phyloP scores from a whole-genome alignment of 2,329 filamentous ascomycete genomes.

The Arthrobotrys pseudoclavata region DNA sequence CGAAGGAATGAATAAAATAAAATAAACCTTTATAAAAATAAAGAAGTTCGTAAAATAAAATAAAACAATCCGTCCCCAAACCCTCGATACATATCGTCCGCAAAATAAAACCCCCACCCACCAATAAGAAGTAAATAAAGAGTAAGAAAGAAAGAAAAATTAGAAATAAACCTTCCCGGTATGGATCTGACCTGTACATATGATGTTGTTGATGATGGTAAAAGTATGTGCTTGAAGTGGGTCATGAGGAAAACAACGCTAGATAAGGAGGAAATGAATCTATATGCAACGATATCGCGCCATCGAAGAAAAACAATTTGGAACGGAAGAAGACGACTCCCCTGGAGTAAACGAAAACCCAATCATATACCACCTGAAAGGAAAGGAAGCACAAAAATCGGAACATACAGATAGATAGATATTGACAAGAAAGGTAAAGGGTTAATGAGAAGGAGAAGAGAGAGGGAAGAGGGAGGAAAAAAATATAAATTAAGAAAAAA shows the following conservation, averaged over 20 bases:
- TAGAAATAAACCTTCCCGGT: conserved; percentile 33
- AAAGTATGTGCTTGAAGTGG: conserved; percentile 10
- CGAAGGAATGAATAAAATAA: conserved; percentile 41
- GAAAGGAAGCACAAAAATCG: not conserved
- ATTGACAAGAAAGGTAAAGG: conserved; percentile 41
- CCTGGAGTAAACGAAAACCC: not conserved
- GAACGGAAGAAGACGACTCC: not conserved
- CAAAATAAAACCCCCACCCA: not conserved
- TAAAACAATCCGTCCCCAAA: conserved; percentile 22
- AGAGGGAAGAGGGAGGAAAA: conserved; percentile 46
- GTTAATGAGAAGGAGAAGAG: conserved; percentile 33
- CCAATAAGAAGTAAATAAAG: not conserved
- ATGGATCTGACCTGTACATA: conserved; percentile 37
- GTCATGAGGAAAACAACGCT: not conserved
- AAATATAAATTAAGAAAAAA: conserved; percentile 58
- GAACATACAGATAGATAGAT: conserved; percentile 17
- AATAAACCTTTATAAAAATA: conserved; percentile 16
- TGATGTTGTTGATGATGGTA: not conserved
- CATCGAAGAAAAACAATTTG: not conserved
- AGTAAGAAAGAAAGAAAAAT: conserved; percentile 16
- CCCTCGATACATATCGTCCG: not conserved
- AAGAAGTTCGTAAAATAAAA: conserved; percentile 11
- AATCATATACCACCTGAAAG: not conserved
- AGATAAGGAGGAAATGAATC: conserved; percentile 3
- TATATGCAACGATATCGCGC: conserved; percentile 15